phyloP scores from a whole-genome alignment of 1,284 basidiomycete species.

The Ustilago shanxiensis region DNA sequence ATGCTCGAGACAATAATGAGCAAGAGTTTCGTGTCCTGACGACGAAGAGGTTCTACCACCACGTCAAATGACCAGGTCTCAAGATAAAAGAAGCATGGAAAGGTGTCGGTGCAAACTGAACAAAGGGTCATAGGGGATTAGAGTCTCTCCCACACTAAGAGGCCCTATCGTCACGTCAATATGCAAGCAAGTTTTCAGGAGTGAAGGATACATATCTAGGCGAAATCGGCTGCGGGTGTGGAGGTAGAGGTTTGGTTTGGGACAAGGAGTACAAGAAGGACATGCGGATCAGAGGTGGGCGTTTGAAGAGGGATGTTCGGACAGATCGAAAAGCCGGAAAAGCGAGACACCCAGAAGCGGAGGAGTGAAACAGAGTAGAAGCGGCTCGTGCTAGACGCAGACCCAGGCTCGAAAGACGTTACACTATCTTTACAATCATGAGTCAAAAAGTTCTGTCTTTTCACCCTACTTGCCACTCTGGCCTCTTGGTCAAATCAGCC shows the following conservation, averaged over 20 bases:
- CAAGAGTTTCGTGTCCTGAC: background rate
- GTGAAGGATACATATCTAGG: background rate
- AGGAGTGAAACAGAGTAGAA: background rate
- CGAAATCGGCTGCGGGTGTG: background rate
- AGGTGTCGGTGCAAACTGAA: background rate
- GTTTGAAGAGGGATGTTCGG: background rate
- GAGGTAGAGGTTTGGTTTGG: background rate
- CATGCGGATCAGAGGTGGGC: no score
- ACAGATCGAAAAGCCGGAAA: constrained; percentile 6
- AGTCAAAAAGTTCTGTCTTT: no score
- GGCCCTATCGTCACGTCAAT: no score
- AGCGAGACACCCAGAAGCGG: background rate
- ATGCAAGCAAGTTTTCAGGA: background rate
- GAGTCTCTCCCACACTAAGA: background rate
- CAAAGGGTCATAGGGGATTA: background rate
- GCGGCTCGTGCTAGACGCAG: no score
- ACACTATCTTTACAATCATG: no score
- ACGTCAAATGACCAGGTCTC: background rate
- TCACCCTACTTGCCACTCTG: no score
- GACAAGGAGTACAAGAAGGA: no score
- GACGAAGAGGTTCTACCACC: background rate
- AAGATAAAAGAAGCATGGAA: background rate
- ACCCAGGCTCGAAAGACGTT: background rate
- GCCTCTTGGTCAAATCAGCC: no score
- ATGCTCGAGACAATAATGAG: constrained; percentile 3